A percentile compares a stretch with the other conserved stretches of the same genome.
phyloP scores from a whole-genome alignment of 2,329 filamentous ascomycete species.

The Seiridium unicorne region DNA sequence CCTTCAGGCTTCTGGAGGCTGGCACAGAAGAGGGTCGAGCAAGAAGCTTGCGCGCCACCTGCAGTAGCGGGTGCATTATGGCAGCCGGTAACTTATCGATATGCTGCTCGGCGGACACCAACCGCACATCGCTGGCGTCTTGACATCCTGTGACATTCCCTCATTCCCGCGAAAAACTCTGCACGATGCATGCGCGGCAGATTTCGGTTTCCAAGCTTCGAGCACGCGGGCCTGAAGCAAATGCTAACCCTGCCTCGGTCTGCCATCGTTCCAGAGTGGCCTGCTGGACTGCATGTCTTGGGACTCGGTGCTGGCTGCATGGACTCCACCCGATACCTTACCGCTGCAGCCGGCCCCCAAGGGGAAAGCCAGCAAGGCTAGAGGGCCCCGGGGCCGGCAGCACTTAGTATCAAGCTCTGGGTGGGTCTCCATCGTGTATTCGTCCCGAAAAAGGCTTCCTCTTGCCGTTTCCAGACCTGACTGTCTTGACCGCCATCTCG shows the following conservation, averaged over 20 bases:
- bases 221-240: background rate
- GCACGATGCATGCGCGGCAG: background rate
- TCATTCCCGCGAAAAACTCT: background rate
- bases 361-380: background rate
- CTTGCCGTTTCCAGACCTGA: slow-evolving; percentile 14
- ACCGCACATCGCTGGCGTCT: no score
- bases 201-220: background rate
- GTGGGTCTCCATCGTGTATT: background rate
- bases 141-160: background rate
- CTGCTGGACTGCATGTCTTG: slow-evolving; percentile 3
- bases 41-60: background rate
- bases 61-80: slow-evolving; percentile 1
- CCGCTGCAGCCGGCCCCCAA: slow-evolving; percentile 14
- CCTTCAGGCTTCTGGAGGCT: background rate
- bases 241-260: background rate
- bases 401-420: background rate
- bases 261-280: background rate
- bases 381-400: slow-evolving; percentile 3
- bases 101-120: no score
- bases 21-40: background rate
- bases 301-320: slow-evolving; percentile 11
- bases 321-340: slow-evolving; percentile 12
- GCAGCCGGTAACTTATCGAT: slow-evolving; percentile 5
- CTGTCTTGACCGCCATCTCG: slow-evolving; percentile 30
- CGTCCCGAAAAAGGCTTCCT: background rate